Evolutionary conservation across 73 alveolate genomes (phyloP).

Genomic region (Paramecium bursaria): DNA sequence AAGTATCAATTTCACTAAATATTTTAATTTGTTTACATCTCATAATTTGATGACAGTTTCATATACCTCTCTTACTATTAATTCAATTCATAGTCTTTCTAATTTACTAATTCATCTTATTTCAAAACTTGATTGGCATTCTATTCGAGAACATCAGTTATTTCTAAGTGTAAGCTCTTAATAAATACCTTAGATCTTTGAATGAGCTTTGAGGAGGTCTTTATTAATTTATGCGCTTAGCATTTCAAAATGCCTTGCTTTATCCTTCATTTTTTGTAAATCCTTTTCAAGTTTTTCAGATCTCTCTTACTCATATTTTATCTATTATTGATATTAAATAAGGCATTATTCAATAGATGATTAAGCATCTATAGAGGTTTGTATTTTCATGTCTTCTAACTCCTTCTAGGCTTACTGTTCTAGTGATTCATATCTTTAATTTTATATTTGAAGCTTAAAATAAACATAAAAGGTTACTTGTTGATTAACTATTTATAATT

Average conservation of each 20-base stretch:
- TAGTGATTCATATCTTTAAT: constrained; percentile 12
- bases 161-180: neutral
- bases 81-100: neutral
- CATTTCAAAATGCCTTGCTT: constrained; percentile 45
- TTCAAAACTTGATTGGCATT: neutral
- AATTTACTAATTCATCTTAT: neutral
- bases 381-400: constrained; percentile 35
- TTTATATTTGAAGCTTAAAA: neutral
- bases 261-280: constrained; percentile 19
- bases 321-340: constrained; percentile 34
- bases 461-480: neutral
- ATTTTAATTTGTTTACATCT: neutral
- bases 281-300: constrained; percentile 13
- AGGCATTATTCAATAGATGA: constrained; percentile 36
- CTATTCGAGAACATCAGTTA: constrained; percentile 34
- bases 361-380: constrained; percentile 1
- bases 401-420: neutral
- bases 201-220: constrained; percentile 8
- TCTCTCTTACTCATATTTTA: constrained; percentile 36
- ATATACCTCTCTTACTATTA: neutral
- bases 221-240: neutral
- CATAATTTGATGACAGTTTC: neutral
- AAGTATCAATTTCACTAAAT: constrained; percentile 10
- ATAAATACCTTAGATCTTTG: constrained; percentile 2
- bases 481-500: neutral